Conservation (phyloP, 1,284 basidiomycete species). For the Cutaneotrichosporon daszewskae region DNA sequence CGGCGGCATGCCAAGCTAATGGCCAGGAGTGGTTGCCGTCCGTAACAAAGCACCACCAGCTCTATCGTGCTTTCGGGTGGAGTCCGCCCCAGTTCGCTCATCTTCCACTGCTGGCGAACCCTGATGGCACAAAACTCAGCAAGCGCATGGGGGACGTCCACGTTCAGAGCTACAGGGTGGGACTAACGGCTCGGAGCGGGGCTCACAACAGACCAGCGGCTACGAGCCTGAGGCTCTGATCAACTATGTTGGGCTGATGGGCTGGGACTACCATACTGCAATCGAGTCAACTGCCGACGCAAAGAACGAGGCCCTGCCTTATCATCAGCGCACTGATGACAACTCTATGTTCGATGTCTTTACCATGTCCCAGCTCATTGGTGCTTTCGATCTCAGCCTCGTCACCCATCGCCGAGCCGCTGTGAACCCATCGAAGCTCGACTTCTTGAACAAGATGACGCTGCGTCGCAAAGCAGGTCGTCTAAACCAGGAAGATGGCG, state of each 20-base stretch:
- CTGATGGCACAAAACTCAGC: conserved; percentile 88
- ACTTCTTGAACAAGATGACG: conserved; percentile 46
- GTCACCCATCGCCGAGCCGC: conserved; percentile 40
- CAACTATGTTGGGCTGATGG: conserved; percentile 89
- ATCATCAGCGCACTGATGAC: conserved; percentile 34
- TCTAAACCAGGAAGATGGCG: conserved; percentile 37
- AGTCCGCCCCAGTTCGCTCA: conserved; percentile 79
- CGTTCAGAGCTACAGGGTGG: conserved; percentile 77
- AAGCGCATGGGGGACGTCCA: conserved; percentile 86
- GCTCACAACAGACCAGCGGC: conserved; percentile 52
- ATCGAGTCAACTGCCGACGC: neutral
- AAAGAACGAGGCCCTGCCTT: conserved; percentile 24
- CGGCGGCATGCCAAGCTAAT: neutral
- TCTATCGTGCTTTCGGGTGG: conserved; percentile 75
- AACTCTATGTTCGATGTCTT: conserved; percentile 41
- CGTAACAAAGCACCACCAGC: conserved; percentile 82
- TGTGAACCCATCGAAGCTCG: conserved; percentile 41
- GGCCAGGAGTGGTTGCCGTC: conserved; percentile 86
- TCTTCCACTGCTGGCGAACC: conserved; percentile 81
- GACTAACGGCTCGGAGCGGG: conserved; percentile 20
- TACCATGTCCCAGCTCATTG: conserved; percentile 34
- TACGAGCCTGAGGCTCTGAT: conserved; percentile 86
- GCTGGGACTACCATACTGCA: conserved; percentile 65
- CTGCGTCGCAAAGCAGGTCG: conserved; percentile 37
- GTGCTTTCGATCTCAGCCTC: conserved; percentile 34